Evolutionary conservation across 495 filamentous ascomycete genomes (phyloP).

Genomic region (Penicillium psychrofluorescens): DNA sequence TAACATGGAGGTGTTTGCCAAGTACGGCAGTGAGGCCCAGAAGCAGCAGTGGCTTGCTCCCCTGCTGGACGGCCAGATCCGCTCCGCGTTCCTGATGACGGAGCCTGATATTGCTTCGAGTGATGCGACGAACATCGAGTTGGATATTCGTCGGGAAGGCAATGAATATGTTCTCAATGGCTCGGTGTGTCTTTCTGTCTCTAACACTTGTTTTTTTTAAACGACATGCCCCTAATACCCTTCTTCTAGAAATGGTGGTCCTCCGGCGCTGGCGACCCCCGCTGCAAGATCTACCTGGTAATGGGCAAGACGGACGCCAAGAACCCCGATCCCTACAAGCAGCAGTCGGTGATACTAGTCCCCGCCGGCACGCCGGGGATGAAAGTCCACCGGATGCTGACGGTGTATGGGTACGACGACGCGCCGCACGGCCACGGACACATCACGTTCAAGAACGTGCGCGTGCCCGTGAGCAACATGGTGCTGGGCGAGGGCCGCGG

Average conservation of each 20-base stretch:
- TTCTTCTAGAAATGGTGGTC: conserved; percentile 84
- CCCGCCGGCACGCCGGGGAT: conserved; percentile 69
- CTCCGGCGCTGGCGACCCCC: conserved; percentile 81
- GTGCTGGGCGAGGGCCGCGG: conserved; percentile 85
- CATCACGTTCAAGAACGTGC: conserved; percentile 78
- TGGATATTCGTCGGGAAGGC: conserved; percentile 73
- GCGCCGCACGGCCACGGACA: conserved; percentile 91
- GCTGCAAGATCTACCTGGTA: conserved; percentile 83
- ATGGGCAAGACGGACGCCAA: conserved; percentile 78
- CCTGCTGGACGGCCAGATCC: conserved; percentile 76
- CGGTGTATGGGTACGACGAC: conserved; percentile 90
- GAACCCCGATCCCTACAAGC: conserved; percentile 68
- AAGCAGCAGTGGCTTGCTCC: conserved; percentile 82
- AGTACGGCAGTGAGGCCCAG: conserved; percentile 86
- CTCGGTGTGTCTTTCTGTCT: conserved; percentile 42
- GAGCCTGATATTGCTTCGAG: conserved; percentile 80
- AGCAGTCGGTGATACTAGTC: conserved; percentile 86
- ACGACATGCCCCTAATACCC: background rate
- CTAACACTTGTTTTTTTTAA: background rate
- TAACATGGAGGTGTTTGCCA: conserved; percentile 93
- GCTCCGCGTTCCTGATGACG: conserved; percentile 90
- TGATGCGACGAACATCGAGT: conserved; percentile 81
- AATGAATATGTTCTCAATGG: conserved; percentile 82
- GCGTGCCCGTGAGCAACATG: conserved; percentile 68
- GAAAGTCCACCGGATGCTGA: conserved; percentile 76